A percentile compares a stretch with the other conserved stretches of the same genome.
Evolutionary conservation across 176 grass and related monocot genomes (phyloP).

Genomic region (Lolium perenne): DNA sequence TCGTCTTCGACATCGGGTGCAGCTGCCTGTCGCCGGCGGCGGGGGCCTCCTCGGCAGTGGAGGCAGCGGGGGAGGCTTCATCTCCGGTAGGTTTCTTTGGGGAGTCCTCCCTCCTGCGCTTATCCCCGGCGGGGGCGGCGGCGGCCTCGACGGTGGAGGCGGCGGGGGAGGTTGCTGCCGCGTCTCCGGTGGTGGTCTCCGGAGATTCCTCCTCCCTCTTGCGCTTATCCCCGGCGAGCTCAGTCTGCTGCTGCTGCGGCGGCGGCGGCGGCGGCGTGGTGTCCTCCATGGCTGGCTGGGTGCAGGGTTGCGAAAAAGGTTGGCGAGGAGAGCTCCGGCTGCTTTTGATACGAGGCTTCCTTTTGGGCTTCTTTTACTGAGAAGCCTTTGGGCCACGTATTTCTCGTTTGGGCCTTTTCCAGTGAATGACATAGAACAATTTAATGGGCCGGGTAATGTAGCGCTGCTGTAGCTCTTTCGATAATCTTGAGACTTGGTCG

Average conservation of each 20-base stretch:
- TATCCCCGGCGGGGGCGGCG: conserved; percentile 37
- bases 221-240: conserved; percentile 61
- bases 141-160: background rate
- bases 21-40: background rate
- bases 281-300: conserved; percentile 16
- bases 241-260: background rate
- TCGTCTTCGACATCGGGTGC: conserved; percentile 85
- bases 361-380: background rate
- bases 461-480: background rate
- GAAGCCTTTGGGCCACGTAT: background rate
- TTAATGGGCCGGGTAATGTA: background rate
- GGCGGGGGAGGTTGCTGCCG: background rate
- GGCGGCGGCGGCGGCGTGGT: background rate
- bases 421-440: background rate
- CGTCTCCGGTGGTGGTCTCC: background rate
- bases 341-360: background rate
- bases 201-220: conserved; percentile 58
- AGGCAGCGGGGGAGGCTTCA: background rate
- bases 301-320: conserved; percentile 19
- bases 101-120: conserved; percentile 64
- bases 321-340: background rate
- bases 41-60: background rate
- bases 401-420: background rate
- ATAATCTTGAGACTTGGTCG: too few species aligned
- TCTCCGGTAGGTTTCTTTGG: background rate